Evolutionary conservation across 2,329 filamentous ascomycete genomes (phyloP).

Genomic region (Waltergamsia citrina): DNA sequence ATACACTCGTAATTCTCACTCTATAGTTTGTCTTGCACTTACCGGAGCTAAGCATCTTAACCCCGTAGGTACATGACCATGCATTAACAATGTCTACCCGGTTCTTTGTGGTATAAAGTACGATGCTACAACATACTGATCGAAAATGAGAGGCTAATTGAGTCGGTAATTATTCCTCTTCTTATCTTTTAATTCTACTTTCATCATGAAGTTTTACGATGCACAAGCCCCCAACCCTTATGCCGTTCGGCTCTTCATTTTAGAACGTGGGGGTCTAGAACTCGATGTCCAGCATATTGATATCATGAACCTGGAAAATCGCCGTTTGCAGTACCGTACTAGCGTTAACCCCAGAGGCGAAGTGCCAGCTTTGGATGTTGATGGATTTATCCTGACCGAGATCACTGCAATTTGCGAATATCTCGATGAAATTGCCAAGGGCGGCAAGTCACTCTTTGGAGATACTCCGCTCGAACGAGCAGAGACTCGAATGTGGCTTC

Average conservation of each 20-base stretch:
- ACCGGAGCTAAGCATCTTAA: no score
- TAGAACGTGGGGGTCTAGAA: slow-evolving; percentile 7
- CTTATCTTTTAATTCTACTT: background rate
- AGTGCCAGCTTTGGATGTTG: slow-evolving; percentile 1
- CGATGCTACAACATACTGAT: no score
- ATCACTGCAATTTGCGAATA: slow-evolving; percentile 6
- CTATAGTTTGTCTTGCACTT: no score
- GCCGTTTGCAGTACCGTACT: slow-evolving; percentile 5
- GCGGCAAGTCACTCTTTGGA: slow-evolving; percentile 2
- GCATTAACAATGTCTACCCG: no score
- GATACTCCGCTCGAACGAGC: slow-evolving; percentile 1
- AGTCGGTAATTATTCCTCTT: no score
- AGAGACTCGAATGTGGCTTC: slow-evolving; percentile 6
- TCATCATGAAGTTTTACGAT: slow-evolving; percentile 6
- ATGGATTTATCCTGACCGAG: slow-evolving; percentile 4
- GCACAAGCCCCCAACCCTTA: slow-evolving; percentile 5
- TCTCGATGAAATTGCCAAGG: slow-evolving; percentile 4
- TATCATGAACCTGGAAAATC: slow-evolving; percentile 8
- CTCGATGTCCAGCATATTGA: slow-evolving; percentile 6
- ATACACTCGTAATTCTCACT: no score
- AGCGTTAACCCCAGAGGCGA: slow-evolving; percentile 7
- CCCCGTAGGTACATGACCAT: no score
- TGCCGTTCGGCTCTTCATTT: slow-evolving; percentile 8
- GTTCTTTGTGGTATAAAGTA: no score
- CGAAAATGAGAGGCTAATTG: no score